phyloP scores from a whole-genome alignment of 2,329 filamentous ascomycete species.

The Aureobasidium sp. region DNA sequence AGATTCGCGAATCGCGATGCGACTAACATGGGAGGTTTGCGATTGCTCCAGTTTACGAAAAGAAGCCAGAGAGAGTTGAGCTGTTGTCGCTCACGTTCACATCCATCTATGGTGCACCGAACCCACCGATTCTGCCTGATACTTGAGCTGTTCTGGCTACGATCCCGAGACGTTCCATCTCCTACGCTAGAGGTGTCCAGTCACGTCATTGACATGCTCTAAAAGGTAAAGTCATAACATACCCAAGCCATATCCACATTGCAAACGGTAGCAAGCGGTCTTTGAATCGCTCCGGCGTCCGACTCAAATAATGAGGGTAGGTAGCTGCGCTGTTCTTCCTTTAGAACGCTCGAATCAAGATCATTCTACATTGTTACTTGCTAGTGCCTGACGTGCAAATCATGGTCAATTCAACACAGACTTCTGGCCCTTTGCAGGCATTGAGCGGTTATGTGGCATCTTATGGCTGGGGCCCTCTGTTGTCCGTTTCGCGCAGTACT shows the following conservation, averaged over 20 bases:
- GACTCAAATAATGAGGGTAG: conserved; percentile 2
- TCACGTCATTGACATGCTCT: conserved; percentile 19
- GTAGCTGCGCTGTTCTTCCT: neutral
- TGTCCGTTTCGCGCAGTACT: conserved; percentile 39
- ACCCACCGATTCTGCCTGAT: neutral
- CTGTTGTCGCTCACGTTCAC: neutral
- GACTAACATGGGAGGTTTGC: neutral
- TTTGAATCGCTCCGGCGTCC: conserved; percentile 15
- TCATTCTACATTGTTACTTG: conserved; percentile 11
- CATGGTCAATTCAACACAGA: conserved; percentile 30
- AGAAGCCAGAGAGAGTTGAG: neutral
- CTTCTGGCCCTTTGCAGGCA: conserved; percentile 33
- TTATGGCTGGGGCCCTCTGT: conserved; percentile 42
- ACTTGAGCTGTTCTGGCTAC: neutral
- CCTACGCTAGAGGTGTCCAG: conserved; percentile 4
- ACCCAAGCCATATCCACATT: neutral
- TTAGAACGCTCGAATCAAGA: neutral
- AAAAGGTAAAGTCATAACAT: conserved; percentile 18
- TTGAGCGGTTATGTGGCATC: conserved; percentile 37
- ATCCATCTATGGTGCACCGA: neutral
- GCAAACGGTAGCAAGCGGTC: conserved; percentile 8
- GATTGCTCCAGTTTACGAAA: neutral
- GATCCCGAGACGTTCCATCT: neutral
- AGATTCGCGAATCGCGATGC: neutral
- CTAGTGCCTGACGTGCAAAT: conserved; percentile 10